A percentile compares a stretch with the other conserved stretches of the same genome.
These are phyloP conservation scores for Rhodotorula diobovata DNA, from an alignment of 768 basidiomycete genomes.

Conservation along the genomic window DNA sequence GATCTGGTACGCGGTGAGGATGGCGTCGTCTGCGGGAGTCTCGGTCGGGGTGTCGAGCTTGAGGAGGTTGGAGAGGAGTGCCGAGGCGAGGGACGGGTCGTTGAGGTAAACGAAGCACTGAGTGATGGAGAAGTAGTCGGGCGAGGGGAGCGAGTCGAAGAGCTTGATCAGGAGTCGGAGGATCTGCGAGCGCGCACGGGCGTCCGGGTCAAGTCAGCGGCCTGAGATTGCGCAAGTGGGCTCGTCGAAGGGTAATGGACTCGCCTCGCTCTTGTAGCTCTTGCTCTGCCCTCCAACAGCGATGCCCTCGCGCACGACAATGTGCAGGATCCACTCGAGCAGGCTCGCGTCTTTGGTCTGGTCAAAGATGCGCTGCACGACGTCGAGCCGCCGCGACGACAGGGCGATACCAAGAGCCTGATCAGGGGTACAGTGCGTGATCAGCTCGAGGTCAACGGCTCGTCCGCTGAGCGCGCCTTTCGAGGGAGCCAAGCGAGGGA, in stretches of 20 bases:
- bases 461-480: too few species aligned
- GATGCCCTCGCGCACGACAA: conserved; percentile 82
- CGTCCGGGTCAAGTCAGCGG: not conserved
- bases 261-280: conserved; percentile 47
- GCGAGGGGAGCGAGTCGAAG: conserved; percentile 66
- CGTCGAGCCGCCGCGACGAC: conserved; percentile 80
- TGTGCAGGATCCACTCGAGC: conserved; percentile 86
- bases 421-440: not conserved
- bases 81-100: conserved; percentile 69
- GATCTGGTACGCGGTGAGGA: conserved; percentile 83
- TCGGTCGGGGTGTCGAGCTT: conserved; percentile 58
- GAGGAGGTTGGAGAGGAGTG: conserved; percentile 67
- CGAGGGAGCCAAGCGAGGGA: not conserved
- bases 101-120: conserved; percentile 85
- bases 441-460: not conserved
- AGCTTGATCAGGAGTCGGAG: conserved; percentile 61
- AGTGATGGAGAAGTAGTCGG: conserved; percentile 72
- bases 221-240: too few species aligned
- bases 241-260: conserved; percentile 43
- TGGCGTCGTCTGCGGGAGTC: conserved; percentile 49
- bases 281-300: conserved; percentile 54
- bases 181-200: conserved; percentile 44
- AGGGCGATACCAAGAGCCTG: conserved; percentile 89
- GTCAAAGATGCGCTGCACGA: conserved; percentile 72
- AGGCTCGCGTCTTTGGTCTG: conserved; percentile 69